These are phyloP conservation scores for Calonectria fujianensis DNA, from an alignment of 2,329 filamentous ascomycete genomes.

Conservation along the genomic window DNA sequence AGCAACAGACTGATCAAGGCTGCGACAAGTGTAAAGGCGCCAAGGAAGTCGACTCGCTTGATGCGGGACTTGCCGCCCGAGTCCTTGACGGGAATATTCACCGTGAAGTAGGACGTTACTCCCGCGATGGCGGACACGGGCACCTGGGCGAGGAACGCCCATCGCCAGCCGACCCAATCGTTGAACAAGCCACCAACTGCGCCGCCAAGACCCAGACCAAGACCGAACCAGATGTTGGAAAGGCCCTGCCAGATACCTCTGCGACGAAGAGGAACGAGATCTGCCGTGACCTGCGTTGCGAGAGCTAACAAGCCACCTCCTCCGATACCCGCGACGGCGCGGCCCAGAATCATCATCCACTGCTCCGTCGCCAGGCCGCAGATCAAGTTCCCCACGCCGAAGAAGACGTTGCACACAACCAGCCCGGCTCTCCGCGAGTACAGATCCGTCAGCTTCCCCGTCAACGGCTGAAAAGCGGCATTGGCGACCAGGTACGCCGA, in stretches of 20 bases:
- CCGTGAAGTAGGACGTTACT: constrained; percentile 10
- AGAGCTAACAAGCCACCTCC: neutral
- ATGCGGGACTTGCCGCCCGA: constrained; percentile 1
- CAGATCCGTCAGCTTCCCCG: neutral
- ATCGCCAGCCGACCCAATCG: constrained; percentile 19
- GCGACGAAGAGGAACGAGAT: constrained; percentile 2
- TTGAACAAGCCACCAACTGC: constrained; percentile 14
- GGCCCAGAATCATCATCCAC: constrained; percentile 16
- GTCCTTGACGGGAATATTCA: constrained; percentile 20
- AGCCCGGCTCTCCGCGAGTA: constrained; percentile 1
- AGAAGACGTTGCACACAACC: constrained; percentile 7
- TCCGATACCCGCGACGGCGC: neutral
- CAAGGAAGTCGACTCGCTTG: constrained; percentile 15
- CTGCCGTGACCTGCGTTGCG: neutral
- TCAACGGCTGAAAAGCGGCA: constrained; percentile 64
- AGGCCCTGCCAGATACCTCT: constrained; percentile 20
- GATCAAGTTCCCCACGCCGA: neutral
- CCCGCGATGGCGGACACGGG: neutral
- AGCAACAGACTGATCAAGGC: constrained; percentile 15
- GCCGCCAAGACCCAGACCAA: constrained; percentile 13
- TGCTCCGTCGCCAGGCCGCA: constrained; percentile 2
- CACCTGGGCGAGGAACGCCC: constrained; percentile 10
- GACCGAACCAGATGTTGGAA: constrained; percentile 9
- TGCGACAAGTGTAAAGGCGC: constrained; percentile 2
- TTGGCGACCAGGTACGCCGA: constrained; percentile 88